Evolutionary conservation across 805 yeast species (phyloP).

Genomic region (Blastobotrys parvus): DNA sequence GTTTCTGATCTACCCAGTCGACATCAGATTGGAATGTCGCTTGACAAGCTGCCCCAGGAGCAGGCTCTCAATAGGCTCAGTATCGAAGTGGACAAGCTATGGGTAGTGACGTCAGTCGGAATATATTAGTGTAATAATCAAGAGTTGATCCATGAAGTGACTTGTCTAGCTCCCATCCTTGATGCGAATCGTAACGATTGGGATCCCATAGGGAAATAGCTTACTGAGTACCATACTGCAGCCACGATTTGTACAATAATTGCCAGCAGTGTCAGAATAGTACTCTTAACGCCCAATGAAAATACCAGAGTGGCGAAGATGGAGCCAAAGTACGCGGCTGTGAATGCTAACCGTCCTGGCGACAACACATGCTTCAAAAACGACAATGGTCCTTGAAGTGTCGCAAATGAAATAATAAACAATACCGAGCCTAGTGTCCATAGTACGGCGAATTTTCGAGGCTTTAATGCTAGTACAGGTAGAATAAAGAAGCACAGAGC

Average conservation of each 20-base stretch:
- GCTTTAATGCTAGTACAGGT: slow-evolving; percentile 83
- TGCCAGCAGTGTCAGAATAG: slow-evolving; percentile 67
- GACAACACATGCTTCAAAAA: slow-evolving; percentile 69
- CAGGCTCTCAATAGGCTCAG: background rate
- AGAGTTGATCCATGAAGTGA: slow-evolving; percentile 34
- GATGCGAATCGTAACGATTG: slow-evolving; percentile 56
- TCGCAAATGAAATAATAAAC: slow-evolving; percentile 83
- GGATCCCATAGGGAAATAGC: slow-evolving; percentile 95
- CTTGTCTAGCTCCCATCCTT: slow-evolving; percentile 49
- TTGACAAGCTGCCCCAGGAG: background rate
- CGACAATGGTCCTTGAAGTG: slow-evolving; percentile 84
- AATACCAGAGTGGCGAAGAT: slow-evolving; percentile 71
- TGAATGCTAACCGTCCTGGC: slow-evolving; percentile 68
- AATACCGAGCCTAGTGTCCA: slow-evolving; percentile 91
- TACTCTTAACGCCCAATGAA: slow-evolving; percentile 60
- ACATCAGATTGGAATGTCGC: background rate
- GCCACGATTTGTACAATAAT: slow-evolving; percentile 75
- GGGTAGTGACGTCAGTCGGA: background rate
- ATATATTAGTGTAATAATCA: slow-evolving; percentile 8
- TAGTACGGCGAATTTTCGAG: slow-evolving; percentile 72
- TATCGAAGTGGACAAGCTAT: background rate
- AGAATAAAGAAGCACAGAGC: slow-evolving; percentile 71
- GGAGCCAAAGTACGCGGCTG: slow-evolving; percentile 71
- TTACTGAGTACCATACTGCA: slow-evolving; percentile 79
- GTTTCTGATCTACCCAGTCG: background rate